Evolutionary conservation across 176 grass and related monocot genomes (phyloP).

Genomic region (Aegilops sharonensis): DNA sequence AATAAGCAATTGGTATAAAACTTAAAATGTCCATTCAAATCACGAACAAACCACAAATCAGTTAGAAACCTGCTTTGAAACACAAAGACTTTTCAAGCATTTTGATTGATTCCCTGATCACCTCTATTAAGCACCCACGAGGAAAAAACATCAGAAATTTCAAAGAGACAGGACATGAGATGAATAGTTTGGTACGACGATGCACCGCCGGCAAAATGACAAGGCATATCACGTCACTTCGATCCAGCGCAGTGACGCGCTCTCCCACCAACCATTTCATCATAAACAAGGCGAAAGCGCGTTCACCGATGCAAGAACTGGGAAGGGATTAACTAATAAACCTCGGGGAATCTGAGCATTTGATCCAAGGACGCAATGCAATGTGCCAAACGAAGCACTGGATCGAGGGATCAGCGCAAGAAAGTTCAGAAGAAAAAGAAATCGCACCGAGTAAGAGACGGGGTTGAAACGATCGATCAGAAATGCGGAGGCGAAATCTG

Average conservation of each 20-base stretch:
- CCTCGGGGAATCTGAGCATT: not conserved
- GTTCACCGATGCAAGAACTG: conserved; percentile 23
- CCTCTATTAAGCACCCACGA: not conserved
- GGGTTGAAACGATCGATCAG: not conserved
- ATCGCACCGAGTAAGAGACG: not conserved
- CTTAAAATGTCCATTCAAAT: not conserved
- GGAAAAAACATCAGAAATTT: not conserved
- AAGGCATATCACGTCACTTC: conserved; percentile 46
- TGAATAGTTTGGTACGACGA: conserved; percentile 15
- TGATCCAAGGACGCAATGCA: conserved; percentile 29
- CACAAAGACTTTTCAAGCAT: conserved; percentile 1
- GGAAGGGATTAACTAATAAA: not conserved
- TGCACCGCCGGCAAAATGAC: conserved; percentile 2
- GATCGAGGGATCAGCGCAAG: not conserved
- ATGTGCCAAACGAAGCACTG: not conserved
- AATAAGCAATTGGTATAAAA: conserved; percentile 1
- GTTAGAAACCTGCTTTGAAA: not conserved
- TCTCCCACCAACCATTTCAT: conserved; percentile 44
- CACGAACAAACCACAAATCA: not conserved
- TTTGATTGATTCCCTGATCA: not conserved
- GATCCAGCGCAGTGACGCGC: conserved; percentile 45
- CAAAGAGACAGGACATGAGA: not conserved
- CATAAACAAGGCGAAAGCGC: not conserved
- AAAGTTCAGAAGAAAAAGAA: not conserved
- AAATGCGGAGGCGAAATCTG: conserved; percentile 1